Conservation (phyloP, 805 yeast species). For the Ogataea trehaloabstinens region DNA sequence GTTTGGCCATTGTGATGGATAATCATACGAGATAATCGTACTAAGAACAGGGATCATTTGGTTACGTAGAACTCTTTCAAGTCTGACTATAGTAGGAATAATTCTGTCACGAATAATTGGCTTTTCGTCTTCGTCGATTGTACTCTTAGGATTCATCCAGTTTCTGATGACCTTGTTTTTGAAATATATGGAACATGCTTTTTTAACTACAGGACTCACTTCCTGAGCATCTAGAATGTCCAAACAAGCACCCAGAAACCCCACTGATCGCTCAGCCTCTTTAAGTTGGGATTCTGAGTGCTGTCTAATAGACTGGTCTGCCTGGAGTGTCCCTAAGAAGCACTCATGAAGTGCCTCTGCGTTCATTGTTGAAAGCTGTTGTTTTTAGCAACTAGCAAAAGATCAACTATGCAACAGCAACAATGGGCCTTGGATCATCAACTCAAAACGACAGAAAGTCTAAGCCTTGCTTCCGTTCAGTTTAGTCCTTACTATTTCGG, state of each 20-base stretch:
- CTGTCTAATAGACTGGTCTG: slow-evolving; percentile 57
- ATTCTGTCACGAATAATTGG: slow-evolving; percentile 69
- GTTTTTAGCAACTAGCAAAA: too few relatives aligned
- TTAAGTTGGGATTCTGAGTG: slow-evolving; percentile 70
- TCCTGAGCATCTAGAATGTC: slow-evolving; percentile 61
- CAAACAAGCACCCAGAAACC: slow-evolving; percentile 80
- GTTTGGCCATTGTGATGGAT: slow-evolving; percentile 50
- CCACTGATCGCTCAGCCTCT: slow-evolving; percentile 56
- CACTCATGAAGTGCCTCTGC: slow-evolving; percentile 64
- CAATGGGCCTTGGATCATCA: too few relatives aligned
- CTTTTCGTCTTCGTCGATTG: slow-evolving; percentile 70
- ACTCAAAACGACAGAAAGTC: too few relatives aligned
- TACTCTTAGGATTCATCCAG: slow-evolving; percentile 48
- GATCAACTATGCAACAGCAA: too few relatives aligned
- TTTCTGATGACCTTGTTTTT: slow-evolving; percentile 68
- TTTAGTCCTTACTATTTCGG: too few relatives aligned
- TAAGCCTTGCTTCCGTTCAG: too few relatives aligned
- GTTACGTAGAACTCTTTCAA: slow-evolving; percentile 43
- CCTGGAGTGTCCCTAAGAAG: slow-evolving; percentile 75
- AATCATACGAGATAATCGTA: slow-evolving; percentile 44
- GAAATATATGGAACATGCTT: slow-evolving; percentile 83
- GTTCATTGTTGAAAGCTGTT: slow-evolving; percentile 73
- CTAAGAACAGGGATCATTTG: slow-evolving; percentile 53
- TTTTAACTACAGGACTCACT: slow-evolving; percentile 54
- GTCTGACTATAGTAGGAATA: slow-evolving; percentile 55